Base-by-base conservation (phyloP, 1,139 yeast genomes). In the Suhomyces kunorum region DNA sequence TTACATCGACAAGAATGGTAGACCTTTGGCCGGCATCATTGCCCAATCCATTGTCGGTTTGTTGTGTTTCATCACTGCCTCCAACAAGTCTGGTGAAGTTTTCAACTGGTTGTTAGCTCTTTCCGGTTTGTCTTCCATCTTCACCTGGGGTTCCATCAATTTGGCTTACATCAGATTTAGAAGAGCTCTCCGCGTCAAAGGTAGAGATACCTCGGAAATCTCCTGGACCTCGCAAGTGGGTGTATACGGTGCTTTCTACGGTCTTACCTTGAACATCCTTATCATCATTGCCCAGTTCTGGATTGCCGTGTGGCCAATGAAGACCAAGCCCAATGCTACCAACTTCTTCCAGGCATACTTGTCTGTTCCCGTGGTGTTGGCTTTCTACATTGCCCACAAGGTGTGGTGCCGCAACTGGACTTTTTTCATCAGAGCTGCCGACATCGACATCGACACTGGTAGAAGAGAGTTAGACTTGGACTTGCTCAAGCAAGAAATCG, bases 141-240 rank as follows among this genome's bases (percentile, higher is more conserved):
- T 87, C 62, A 85, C 94, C 6, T 87, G 95, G 95, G 80, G 80
- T 28, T 80, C 90, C 14, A 85, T 88, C 54, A 80, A 84, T 56
- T 57, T 84, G 41, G 81, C 88, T 52, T 94, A 83, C 52, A 69
- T 88, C 45, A 76, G 95, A 61, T 87, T 87, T 66, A 81, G 96
- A 68, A 61, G 72, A 39, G 96, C 95, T 1, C 72, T 88, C 68
- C 61, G 63, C 28, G 74, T 56, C 8, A 85, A 84, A 64, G 87
- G 87, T 42, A 77, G 85, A 62, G 67, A 74, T 19, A 63, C 78
- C 12, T 74, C 72, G 38, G 96, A 87, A 59, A 68, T 88, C 43
- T 80, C 88, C 5, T 88, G 76, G 62, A 67, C 69, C 43, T 75
- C 96, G 4, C 83, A 76, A 52, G 76, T 80, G 36, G 96, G 96